Conservation (phyloP, 148 eudicot species). For the Simmondsia chinensis region DNA sequence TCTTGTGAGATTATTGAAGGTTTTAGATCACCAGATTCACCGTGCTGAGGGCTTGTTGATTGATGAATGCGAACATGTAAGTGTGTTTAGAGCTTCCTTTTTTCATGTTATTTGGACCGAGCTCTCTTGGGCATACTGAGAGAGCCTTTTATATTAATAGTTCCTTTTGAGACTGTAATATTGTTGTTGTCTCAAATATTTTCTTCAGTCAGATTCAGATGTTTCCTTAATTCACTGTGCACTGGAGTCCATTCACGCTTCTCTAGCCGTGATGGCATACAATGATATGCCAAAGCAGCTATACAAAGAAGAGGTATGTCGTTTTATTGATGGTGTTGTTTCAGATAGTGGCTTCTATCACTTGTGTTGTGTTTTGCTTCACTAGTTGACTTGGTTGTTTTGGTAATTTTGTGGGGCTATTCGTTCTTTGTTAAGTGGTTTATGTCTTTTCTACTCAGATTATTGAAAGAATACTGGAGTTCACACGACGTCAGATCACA, state of each 20-base stretch:
- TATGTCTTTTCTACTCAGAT: slow-evolving; percentile 31
- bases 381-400: too few relatives aligned
- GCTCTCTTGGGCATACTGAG: too few relatives aligned
- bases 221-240: slow-evolving; percentile 57
- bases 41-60: slow-evolving; percentile 89
- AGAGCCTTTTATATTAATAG: neutral
- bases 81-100: slow-evolving; percentile 10
- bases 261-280: slow-evolving; percentile 69
- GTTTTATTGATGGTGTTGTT: neutral
- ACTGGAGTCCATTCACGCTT: slow-evolving; percentile 88
- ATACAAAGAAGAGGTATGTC: slow-evolving; percentile 86
- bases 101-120: too few relatives aligned
- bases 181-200: too few relatives aligned
- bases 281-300: slow-evolving; percentile 84
- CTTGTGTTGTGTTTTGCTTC: neutral
- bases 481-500: slow-evolving; percentile 73
- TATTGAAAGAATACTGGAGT: slow-evolving; percentile 92
- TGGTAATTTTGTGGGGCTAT: too few relatives aligned
- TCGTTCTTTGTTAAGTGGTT: slow-evolving; percentile 6
- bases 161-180: neutral
- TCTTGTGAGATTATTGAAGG: slow-evolving; percentile 57
- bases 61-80: slow-evolving; percentile 71
- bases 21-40: slow-evolving; percentile 89
- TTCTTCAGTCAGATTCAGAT: slow-evolving; percentile 71
- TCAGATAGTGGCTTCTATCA: neutral